phyloP scores from a whole-genome alignment of 2,329 filamentous ascomycete genomes.

The Pyricularia grisea region DNA sequence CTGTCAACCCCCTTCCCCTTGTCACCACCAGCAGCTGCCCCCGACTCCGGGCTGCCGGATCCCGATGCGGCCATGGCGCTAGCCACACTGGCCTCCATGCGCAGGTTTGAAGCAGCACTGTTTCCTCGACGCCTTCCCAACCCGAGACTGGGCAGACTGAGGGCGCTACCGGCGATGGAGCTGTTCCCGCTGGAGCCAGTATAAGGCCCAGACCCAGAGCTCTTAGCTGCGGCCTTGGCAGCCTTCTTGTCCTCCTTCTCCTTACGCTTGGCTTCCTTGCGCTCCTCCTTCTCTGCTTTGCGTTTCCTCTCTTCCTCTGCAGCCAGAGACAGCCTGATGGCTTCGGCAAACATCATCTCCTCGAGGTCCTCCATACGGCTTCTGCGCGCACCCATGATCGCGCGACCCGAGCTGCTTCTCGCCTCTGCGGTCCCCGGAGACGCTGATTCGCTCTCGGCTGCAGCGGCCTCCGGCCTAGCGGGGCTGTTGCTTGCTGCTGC shows the following conservation, averaged over 20 bases:
- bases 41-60: constrained; percentile 15
- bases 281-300: constrained; percentile 71
- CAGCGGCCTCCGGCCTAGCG: constrained; percentile 2
- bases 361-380: constrained; percentile 77
- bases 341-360: constrained; percentile 98
- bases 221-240: constrained; percentile 49
- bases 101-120: constrained; percentile 49
- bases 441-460: constrained; percentile 13
- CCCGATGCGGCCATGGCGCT: constrained; percentile 27
- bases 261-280: constrained; percentile 75
- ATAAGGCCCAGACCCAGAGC: constrained; percentile 31
- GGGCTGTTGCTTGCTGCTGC: constrained; percentile 16
- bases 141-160: constrained; percentile 52
- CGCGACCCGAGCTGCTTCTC: constrained; percentile 20
- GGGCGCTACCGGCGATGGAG: constrained; percentile 52
- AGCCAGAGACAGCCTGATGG: constrained; percentile 81
- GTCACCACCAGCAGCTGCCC: constrained; percentile 20
- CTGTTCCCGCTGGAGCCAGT: constrained; percentile 30
- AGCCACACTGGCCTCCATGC: constrained; percentile 44
- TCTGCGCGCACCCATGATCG: constrained; percentile 20
- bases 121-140: constrained; percentile 50
- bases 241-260: constrained; percentile 79
- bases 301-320: constrained; percentile 87
- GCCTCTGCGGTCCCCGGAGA: constrained; percentile 21
- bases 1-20: constrained; percentile 64